These are phyloP conservation scores for Trichoderma orchidacearum DNA, from an alignment of 495 filamentous ascomycete genomes.

Conservation along the genomic window DNA sequence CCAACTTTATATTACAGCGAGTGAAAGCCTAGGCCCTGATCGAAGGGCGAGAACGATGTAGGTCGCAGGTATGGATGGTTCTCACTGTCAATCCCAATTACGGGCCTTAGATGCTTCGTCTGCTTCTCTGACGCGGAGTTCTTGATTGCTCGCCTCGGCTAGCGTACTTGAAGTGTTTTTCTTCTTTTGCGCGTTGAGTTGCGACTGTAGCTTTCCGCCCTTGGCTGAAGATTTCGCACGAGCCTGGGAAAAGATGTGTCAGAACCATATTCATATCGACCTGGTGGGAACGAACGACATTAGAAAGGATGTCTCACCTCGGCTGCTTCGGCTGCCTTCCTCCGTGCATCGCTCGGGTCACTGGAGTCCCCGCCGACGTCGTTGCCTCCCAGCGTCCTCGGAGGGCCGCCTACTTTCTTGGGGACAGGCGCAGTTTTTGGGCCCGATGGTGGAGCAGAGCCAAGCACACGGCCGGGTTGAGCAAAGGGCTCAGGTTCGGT, in stretches of 20 bases:
- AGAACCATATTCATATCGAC: background rate
- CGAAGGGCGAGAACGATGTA: too few relatives aligned
- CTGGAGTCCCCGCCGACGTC: constrained; percentile 7
- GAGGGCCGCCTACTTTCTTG: constrained; percentile 31
- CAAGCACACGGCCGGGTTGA: constrained; percentile 50
- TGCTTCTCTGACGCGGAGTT: constrained; percentile 42
- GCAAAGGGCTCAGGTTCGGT: constrained; percentile 45
- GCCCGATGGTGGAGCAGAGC: constrained; percentile 24
- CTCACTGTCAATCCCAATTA: constrained; percentile 36
- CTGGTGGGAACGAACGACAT: background rate
- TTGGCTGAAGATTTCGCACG: constrained; percentile 22
- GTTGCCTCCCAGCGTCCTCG: constrained; percentile 38
- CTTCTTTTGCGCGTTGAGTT: constrained; percentile 52
- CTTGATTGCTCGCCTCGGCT: constrained; percentile 38
- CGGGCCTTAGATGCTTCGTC: constrained; percentile 37
- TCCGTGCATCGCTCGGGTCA: constrained; percentile 34
- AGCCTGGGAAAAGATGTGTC: constrained; percentile 16
- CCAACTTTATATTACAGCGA: too few relatives aligned
- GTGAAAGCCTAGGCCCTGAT: too few relatives aligned
- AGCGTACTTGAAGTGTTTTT: constrained; percentile 48
- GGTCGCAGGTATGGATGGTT: background rate
- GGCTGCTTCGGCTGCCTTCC: constrained; percentile 52
- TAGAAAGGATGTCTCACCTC: constrained; percentile 34
- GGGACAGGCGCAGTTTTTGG: constrained; percentile 13
- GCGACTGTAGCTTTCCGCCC: constrained; percentile 43